These are phyloP conservation scores for Asterionellopsis glacialis DNA, from an alignment of 108 stramenopile species.

Conservation along the genomic window DNA sequence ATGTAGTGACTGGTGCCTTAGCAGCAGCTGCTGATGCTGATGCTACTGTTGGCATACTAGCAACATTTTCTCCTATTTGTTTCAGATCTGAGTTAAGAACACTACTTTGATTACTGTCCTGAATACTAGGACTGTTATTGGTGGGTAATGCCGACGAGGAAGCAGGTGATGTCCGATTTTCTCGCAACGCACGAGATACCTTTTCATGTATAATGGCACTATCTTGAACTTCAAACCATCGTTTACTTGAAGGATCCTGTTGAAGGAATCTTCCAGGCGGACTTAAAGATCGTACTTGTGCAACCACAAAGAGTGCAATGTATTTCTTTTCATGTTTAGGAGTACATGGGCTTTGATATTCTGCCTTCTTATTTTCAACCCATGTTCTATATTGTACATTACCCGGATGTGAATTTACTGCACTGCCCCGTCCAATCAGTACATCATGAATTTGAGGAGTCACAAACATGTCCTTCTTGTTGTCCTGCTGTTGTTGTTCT, in stretches of 20 bases:
- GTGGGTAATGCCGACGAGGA: too few relatives aligned
- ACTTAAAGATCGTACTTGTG: slow-evolving; percentile 53
- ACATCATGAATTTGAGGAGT: not conserved
- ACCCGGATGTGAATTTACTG: not conserved
- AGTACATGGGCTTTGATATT: not conserved
- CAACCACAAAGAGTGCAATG: slow-evolving; percentile 72
- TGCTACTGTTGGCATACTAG: too few relatives aligned
- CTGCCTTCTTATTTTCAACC: not conserved
- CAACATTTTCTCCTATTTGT: too few relatives aligned
- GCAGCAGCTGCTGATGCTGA: too few relatives aligned
- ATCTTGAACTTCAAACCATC: slow-evolving; percentile 60
- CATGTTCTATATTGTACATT: not conserved
- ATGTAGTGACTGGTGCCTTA: too few relatives aligned
- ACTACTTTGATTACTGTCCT: too few relatives aligned
- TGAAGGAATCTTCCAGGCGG: slow-evolving; percentile 69
- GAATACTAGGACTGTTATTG: too few relatives aligned
- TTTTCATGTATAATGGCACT: slow-evolving; percentile 60
- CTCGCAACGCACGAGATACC: slow-evolving; percentile 70
- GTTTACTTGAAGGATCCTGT: slow-evolving; percentile 39
- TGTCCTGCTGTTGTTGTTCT: too few relatives aligned
- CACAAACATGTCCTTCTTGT: too few relatives aligned
- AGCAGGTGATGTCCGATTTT: slow-evolving; percentile 1
- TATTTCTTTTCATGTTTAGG: slow-evolving; percentile 75
- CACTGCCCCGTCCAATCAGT: not conserved
- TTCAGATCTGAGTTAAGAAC: too few relatives aligned